Evolutionary conservation across 2,329 filamentous ascomycete genomes (phyloP).

Genomic region (Diplodia mutila): DNA sequence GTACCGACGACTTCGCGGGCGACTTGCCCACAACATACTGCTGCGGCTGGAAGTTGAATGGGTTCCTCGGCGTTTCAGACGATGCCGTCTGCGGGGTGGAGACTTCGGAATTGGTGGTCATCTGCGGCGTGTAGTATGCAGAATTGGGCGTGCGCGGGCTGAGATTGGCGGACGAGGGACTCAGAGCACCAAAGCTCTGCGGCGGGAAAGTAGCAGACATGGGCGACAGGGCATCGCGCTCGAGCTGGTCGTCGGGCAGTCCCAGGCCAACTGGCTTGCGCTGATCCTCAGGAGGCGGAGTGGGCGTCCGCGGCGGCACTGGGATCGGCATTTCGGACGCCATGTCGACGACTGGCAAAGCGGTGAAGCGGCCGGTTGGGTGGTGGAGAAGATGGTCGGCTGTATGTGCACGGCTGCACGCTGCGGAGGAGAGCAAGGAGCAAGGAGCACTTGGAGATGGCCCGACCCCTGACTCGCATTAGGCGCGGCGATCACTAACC

Average conservation of each 20-base stretch:
- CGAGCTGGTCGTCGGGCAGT: constrained; percentile 34
- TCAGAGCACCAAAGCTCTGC: constrained; percentile 6
- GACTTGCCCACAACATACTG: constrained; percentile 59
- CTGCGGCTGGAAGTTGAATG: constrained; percentile 90
- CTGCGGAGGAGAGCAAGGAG: neutral
- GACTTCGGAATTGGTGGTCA: constrained; percentile 30
- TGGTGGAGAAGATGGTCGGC: constrained; percentile 29
- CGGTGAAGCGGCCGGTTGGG: constrained; percentile 28
- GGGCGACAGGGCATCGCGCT: constrained; percentile 42
- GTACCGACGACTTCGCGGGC: constrained; percentile 76
- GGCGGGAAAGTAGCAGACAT: constrained; percentile 46
- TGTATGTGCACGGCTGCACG: too few relatives aligned
- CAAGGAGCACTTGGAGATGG: neutral
- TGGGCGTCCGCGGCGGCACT: constrained; percentile 65
- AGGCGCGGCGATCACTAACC: neutral
- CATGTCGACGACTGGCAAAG: constrained; percentile 52
- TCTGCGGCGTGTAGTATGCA: constrained; percentile 33
- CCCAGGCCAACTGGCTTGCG: constrained; percentile 39
- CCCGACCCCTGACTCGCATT: neutral
- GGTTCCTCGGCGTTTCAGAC: constrained; percentile 74
- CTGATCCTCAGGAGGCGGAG: constrained; percentile 62
- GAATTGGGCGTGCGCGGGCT: constrained; percentile 37
- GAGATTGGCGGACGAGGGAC: constrained; percentile 55
- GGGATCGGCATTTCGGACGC: constrained; percentile 61
- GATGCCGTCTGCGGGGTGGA: constrained; percentile 57